These are phyloP conservation scores for Colletotrichum shisoi DNA, from an alignment of 2,329 filamentous ascomycete genomes.

Conservation along the genomic window DNA sequence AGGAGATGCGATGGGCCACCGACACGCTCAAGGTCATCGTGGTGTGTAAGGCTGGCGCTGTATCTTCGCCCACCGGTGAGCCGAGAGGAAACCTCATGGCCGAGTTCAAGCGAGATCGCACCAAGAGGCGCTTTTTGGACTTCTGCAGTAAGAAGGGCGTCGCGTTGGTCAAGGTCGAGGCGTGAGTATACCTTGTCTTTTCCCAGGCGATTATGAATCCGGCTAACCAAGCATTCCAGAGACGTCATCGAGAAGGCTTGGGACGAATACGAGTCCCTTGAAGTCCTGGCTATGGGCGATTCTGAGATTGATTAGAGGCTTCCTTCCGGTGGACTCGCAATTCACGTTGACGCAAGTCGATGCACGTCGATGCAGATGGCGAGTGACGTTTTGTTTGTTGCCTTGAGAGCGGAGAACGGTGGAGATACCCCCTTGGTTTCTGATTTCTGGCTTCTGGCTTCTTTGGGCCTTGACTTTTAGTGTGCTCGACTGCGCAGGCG, in stretches of 20 bases:
- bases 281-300: slow-evolving; percentile 34
- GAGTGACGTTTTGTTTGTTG: slow-evolving; percentile 8
- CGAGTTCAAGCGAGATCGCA: slow-evolving; percentile 61
- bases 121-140: slow-evolving; percentile 60
- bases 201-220: neutral
- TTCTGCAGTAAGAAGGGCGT: slow-evolving; percentile 58
- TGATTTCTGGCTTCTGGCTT: slow-evolving; percentile 16
- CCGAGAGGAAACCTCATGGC: slow-evolving; percentile 59
- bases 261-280: slow-evolving; percentile 41
- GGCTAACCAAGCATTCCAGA: slow-evolving; percentile 33
- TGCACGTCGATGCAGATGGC: too few relatives aligned
- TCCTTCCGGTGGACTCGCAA: neutral
- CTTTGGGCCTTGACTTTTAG: slow-evolving; percentile 8
- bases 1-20: slow-evolving; percentile 55
- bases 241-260: slow-evolving; percentile 55
- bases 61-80: slow-evolving; percentile 46
- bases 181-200: slow-evolving; percentile 49
- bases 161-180: slow-evolving; percentile 50
- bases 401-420: slow-evolving; percentile 7
- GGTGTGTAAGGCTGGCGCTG: slow-evolving; percentile 46
- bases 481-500: slow-evolving; percentile 7
- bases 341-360: neutral
- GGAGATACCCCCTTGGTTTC: slow-evolving; percentile 30
- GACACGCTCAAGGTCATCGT: slow-evolving; percentile 54
- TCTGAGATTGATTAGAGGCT: slow-evolving; percentile 20